These are phyloP conservation scores for Colletotrichum coccodes DNA, from an alignment of 2,329 filamentous ascomycete genomes.

Conservation along the genomic window DNA sequence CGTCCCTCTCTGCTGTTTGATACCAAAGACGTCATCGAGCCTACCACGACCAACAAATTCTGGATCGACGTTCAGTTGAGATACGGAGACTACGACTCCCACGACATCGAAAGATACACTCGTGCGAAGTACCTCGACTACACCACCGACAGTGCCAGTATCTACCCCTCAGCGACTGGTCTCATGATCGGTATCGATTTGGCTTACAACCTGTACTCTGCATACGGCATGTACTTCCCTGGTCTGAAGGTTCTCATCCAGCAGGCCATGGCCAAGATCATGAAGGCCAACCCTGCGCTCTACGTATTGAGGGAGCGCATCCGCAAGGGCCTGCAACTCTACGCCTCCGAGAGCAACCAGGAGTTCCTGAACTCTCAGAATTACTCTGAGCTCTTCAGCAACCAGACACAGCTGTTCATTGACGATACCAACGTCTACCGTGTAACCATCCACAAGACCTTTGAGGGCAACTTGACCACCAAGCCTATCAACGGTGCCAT, in stretches of 20 bases:
- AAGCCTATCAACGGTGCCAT: slow-evolving; percentile 99
- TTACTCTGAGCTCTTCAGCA: slow-evolving; percentile 98
- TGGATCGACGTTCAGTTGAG: slow-evolving; percentile 97
- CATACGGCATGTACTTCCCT: slow-evolving; percentile 98
- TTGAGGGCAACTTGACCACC: slow-evolving; percentile 97
- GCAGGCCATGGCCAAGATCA: slow-evolving; percentile 99
- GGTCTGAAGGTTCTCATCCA: slow-evolving; percentile 95
- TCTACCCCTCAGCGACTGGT: slow-evolving; percentile 96
- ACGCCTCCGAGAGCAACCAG: slow-evolving; percentile 98
- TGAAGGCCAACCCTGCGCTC: slow-evolving; percentile 98
- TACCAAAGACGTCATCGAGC: slow-evolving; percentile 93
- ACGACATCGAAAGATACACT: slow-evolving; percentile 98
- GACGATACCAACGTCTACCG: slow-evolving; percentile 99
- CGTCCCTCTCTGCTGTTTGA: slow-evolving; percentile 93
- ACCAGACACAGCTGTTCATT: slow-evolving; percentile 98
- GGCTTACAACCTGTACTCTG: slow-evolving; percentile 98
- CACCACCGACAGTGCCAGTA: slow-evolving; percentile 98
- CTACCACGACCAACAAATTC: slow-evolving; percentile 98
- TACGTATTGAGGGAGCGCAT: slow-evolving; percentile 98
- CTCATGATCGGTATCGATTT: slow-evolving; percentile 98
- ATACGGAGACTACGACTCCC: slow-evolving; percentile 98
- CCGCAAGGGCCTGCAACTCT: slow-evolving; percentile 95
- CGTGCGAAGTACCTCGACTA: slow-evolving; percentile 99
- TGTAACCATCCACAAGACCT: slow-evolving; percentile 99
- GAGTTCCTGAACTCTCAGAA: slow-evolving; percentile 99